A percentile compares a stretch with the other conserved stretches of the same genome.
Conservation (phyloP, 495 filamentous ascomycete species). For the Tuber indicum region DNA sequence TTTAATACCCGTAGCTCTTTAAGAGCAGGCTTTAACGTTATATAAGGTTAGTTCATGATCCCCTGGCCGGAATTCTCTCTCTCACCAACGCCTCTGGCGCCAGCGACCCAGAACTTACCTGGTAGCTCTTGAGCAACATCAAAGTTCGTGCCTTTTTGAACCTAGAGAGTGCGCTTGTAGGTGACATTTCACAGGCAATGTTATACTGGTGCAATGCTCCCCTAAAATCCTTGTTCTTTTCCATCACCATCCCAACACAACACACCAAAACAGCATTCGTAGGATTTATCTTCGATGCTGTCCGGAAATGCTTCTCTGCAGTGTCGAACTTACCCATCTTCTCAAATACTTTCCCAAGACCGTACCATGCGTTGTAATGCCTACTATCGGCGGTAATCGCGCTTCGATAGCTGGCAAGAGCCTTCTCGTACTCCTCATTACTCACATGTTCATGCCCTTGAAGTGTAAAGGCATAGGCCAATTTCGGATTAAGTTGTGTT, state of each 20-base stretch:
- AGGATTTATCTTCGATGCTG: constrained; percentile 79
- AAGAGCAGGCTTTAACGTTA: constrained; percentile 55
- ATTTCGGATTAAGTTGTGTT: constrained; percentile 77
- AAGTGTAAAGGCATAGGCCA: constrained; percentile 91
- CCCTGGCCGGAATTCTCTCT: too few relatives aligned
- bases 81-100: background rate
- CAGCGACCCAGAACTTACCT: constrained; percentile 11
- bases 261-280: constrained; percentile 83
- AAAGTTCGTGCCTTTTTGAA: constrained; percentile 89
- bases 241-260: constrained; percentile 81
- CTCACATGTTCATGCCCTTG: constrained; percentile 95
- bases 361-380: constrained; percentile 97
- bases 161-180: constrained; percentile 68
- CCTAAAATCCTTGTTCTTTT: constrained; percentile 72
- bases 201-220: constrained; percentile 73
- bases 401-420: constrained; percentile 71
- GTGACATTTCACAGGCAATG: constrained; percentile 72
- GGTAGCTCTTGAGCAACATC: constrained; percentile 62
- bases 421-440: constrained; percentile 96
- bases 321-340: constrained; percentile 88
- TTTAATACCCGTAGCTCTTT: constrained; percentile 74
- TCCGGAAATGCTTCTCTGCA: constrained; percentile 82
- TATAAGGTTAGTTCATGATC: background rate
- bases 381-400: constrained; percentile 77
- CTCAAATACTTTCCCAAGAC: constrained; percentile 85